Evolutionary conservation across 2,329 filamentous ascomycete species (phyloP).

Genomic region (Cladosporium sphaerospermum): DNA sequence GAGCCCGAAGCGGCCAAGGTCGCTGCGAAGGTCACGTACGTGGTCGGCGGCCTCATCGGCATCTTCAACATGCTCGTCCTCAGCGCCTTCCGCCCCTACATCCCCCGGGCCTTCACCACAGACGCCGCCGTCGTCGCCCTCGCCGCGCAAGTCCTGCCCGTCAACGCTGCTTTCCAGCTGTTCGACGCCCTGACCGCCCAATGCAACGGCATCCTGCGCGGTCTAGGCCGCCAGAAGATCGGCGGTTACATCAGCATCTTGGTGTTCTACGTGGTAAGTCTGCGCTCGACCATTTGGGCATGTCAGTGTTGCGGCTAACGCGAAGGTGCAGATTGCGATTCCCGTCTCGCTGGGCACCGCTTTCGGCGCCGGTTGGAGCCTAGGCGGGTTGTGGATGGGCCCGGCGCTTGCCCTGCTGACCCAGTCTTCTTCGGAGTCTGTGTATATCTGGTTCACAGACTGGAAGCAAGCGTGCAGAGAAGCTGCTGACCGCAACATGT

Average conservation of each 20-base stretch:
- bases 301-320: no score
- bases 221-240: constrained; percentile 79
- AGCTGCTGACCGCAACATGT: constrained; percentile 52
- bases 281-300: no score
- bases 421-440: constrained; percentile 50
- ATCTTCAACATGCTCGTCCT: constrained; percentile 70
- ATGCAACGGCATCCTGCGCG: constrained; percentile 78
- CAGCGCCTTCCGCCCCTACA: constrained; percentile 59
- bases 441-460: constrained; percentile 50
- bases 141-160: constrained; percentile 61
- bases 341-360: constrained; percentile 73
- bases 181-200: constrained; percentile 78
- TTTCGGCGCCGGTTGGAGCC: constrained; percentile 69
- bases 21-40: constrained; percentile 69
- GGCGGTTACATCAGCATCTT: constrained; percentile 83
- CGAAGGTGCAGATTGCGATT: no score
- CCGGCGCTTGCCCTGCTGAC: constrained; percentile 58
- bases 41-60: constrained; percentile 63
- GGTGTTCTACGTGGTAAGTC: constrained; percentile 64
- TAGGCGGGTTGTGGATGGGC: constrained; percentile 71
- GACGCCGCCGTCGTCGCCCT: constrained; percentile 60
- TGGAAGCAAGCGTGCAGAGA: constrained; percentile 56
- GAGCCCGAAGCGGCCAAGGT: constrained; percentile 74
- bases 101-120: constrained; percentile 69
- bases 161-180: constrained; percentile 82